These are phyloP conservation scores for Hemisphaericaspora xylofermentans DNA, from an alignment of 1,139 yeast genomes.

Conservation along the genomic window DNA sequence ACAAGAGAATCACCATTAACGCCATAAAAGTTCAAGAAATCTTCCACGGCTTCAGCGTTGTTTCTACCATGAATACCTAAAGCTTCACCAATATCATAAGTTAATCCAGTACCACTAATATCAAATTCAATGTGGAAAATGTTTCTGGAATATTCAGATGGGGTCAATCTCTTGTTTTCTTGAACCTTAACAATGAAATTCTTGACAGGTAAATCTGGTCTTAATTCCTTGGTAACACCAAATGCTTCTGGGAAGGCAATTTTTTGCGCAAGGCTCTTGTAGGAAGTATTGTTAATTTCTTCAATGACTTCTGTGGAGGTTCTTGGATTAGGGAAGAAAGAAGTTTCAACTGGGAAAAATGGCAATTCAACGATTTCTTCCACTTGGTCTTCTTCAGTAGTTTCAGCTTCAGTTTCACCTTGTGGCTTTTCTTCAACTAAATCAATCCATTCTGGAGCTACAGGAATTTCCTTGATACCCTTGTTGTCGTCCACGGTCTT, in stretches of 20 bases:
- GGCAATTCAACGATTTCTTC: conserved; percentile 40
- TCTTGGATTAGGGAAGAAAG: conserved; percentile 61
- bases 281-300: conserved; percentile 40
- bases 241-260: conserved; percentile 83
- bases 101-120: conserved; percentile 84
- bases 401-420: conserved; percentile 19
- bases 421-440: conserved; percentile 24
- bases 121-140: conserved; percentile 97
- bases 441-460: conserved; percentile 45
- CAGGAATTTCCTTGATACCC: conserved; percentile 47
- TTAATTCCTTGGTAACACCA: conserved; percentile 51
- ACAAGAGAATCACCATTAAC: conserved; percentile 67
- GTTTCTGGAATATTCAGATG: conserved; percentile 84
- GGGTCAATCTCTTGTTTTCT: conserved; percentile 92
- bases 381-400: conserved; percentile 19
- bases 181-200: conserved; percentile 88
- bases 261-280: conserved; percentile 64
- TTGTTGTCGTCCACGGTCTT: conserved; percentile 47
- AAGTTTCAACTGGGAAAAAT: conserved; percentile 56
- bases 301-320: conserved; percentile 25
- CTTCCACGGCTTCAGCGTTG: conserved; percentile 59
- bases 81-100: conserved; percentile 94
- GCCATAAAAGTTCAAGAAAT: conserved; percentile 71
- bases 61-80: conserved; percentile 94
- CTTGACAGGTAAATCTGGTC: conserved; percentile 89